These are phyloP conservation scores for Allodekkera sacchari DNA, from an alignment of 805 yeast species.

Conservation along the genomic window DNA sequence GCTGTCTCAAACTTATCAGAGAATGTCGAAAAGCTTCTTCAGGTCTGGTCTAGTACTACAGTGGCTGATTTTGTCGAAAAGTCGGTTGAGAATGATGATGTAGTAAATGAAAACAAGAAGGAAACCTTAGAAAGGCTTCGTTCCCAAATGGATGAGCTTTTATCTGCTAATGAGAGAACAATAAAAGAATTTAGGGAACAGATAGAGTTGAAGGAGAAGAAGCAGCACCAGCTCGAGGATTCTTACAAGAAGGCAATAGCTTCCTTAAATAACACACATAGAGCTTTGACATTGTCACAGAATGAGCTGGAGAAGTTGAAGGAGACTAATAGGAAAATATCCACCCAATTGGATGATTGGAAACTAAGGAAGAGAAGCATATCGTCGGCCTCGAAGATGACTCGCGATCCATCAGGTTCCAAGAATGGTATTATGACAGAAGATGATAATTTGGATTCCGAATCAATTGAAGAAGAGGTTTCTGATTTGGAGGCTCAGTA, in stretches of 20 bases:
- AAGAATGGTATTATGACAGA: not conserved
- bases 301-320: constrained; percentile 59
- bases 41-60: constrained; percentile 7
- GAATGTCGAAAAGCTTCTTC: constrained; percentile 13
- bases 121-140: constrained; percentile 31
- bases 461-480: constrained; percentile 19
- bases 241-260: constrained; percentile 66
- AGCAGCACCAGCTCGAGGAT: constrained; percentile 38
- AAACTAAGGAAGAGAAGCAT: constrained; percentile 29
- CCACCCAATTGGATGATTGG: constrained; percentile 63
- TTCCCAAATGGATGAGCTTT: constrained; percentile 46
- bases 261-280: constrained; percentile 65
- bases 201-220: constrained; percentile 17
- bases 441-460: constrained; percentile 4
- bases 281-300: constrained; percentile 67
- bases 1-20: constrained; percentile 5
- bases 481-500: constrained; percentile 43
- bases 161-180: constrained; percentile 29
- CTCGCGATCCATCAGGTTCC: constrained; percentile 1
- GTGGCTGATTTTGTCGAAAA: constrained; percentile 5
- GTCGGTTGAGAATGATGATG: constrained; percentile 3
- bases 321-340: constrained; percentile 44
- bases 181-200: constrained; percentile 26
- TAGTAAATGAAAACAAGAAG: not conserved
- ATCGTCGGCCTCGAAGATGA: not conserved